Base-by-base conservation (phyloP, 2,329 filamentous ascomycete genomes). In the Calonectria multiphialidica region DNA sequence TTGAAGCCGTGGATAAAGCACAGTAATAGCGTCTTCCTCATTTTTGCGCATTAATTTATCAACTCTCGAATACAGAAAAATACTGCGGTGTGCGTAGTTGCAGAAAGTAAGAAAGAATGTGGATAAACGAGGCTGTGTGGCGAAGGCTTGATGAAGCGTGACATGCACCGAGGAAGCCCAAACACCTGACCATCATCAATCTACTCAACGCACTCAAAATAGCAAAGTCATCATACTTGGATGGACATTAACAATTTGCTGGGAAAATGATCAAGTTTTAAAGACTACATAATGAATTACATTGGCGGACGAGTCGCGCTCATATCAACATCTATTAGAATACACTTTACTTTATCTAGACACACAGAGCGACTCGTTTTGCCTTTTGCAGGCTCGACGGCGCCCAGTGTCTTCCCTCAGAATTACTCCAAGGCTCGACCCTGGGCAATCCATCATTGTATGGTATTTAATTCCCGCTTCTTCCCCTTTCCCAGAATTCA, bases 1-100 rank as follows among this genome's bases (percentile, higher is more conserved):
- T 97, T 95, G 90, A 97, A 97, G 81, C 95, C 95, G 83, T 97
- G 95, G 73, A 97, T 94, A 83, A 97, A 97, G 81, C 93, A 94
- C 72, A 97, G 86, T 45, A 97, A 84, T 44, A 97, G 85, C 71
- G 94, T 97, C 86, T 94, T 95, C 87, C 93, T 94, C 83, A 84
- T 84, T 61, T 67, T 47, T 63, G 62, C 30, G 25, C 15, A 25
- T 35, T 23, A 28, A 45, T 55, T 53, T 33, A 53, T 66, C 35
- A 18, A 40, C 35, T 23, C 33, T 49, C 47, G 30, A 50, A 28
- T 28, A 21, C n/a, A 30, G 5, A 30, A 30, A 30, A 30, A 30
- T 30, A 30, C 8, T 7, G 44, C 13, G 13, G n/a, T 13, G 23
- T 8, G 47, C 30, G 47, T 35, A 30, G 21, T 15, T 21, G 63